Conservation (phyloP, 164 flowering plant species). For the Vitis labrusca region DNA sequence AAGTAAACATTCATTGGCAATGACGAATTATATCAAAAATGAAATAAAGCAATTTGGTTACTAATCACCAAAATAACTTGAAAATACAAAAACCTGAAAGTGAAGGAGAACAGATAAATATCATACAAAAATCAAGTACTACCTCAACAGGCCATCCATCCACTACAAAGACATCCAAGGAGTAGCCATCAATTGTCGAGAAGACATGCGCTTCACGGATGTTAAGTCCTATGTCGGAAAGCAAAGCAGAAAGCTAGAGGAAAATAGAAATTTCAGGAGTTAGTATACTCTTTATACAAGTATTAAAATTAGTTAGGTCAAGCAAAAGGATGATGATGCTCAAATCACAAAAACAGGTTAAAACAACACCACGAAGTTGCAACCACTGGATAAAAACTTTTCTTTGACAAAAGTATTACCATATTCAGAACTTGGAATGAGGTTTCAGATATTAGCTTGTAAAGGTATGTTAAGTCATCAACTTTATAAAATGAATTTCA, state of each 20-base stretch:
- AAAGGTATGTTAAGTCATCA: too few relatives aligned
- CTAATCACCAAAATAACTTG: neutral
- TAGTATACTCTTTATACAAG: neutral
- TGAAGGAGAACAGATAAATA: neutral
- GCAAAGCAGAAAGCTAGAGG: slow-evolving; percentile 85
- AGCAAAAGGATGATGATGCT: neutral
- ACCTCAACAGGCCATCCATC: slow-evolving; percentile 98
- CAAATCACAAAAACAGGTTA: neutral
- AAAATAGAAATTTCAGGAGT: slow-evolving; percentile 14
- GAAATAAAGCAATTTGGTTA: too few relatives aligned
- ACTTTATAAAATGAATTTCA: neutral
- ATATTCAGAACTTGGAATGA: neutral
- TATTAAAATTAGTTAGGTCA: neutral
- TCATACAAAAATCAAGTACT: slow-evolving; percentile 9
- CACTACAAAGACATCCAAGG: slow-evolving; percentile 96
- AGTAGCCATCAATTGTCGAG: slow-evolving; percentile 93
- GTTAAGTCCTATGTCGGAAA: slow-evolving; percentile 92
- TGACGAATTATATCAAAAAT: too few relatives aligned
- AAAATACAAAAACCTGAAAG: neutral
- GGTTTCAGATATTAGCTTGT: neutral
- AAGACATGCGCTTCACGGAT: slow-evolving; percentile 99
- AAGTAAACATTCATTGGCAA: too few relatives aligned
- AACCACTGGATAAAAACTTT: neutral
- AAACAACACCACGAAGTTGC: neutral
- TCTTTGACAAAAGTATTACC: neutral